Conservation (phyloP, 805 yeast genomes). For the Clavispora asparagi region DNA sequence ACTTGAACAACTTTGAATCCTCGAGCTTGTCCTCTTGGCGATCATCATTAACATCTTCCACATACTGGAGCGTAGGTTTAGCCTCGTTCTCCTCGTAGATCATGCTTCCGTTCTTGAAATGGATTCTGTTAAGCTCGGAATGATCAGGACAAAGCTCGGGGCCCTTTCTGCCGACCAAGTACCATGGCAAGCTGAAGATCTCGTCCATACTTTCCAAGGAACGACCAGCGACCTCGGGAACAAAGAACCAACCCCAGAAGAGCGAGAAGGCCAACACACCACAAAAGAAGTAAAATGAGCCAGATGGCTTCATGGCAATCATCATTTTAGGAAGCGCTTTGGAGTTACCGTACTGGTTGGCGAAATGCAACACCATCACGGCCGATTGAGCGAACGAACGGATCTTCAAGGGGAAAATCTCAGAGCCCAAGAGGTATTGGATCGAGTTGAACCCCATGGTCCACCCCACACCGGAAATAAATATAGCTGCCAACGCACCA, state of each 20-base stretch:
- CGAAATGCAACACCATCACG: constrained; percentile 52
- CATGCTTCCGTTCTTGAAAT: constrained; percentile 4
- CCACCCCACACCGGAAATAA: constrained; percentile 52
- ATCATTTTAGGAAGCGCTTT: constrained; percentile 52
- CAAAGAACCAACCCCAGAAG: constrained; percentile 43
- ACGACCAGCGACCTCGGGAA: constrained; percentile 47
- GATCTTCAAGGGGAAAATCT: constrained; percentile 47
- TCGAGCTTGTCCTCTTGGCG: not conserved
- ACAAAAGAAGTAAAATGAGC: constrained; percentile 48
- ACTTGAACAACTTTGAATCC: not conserved
- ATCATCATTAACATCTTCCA: not conserved
- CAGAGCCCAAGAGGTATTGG: constrained; percentile 52
- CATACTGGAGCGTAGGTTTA: not conserved
- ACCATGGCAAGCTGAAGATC: constrained; percentile 52
- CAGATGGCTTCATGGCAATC: constrained; percentile 39
- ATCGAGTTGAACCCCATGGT: constrained; percentile 54
- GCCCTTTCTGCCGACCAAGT: constrained; percentile 51
- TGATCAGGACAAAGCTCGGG: constrained; percentile 47
- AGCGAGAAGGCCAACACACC: constrained; percentile 40
- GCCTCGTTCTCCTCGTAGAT: constrained; percentile 2
- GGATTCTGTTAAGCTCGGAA: constrained; percentile 34
- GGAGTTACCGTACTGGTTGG: constrained; percentile 53
- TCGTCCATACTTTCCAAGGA: constrained; percentile 50
- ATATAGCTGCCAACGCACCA: constrained; percentile 48
- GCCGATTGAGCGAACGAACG: constrained; percentile 46